Conservation (phyloP, 306 rosid genomes). For the Coriaria nepalensis region DNA sequence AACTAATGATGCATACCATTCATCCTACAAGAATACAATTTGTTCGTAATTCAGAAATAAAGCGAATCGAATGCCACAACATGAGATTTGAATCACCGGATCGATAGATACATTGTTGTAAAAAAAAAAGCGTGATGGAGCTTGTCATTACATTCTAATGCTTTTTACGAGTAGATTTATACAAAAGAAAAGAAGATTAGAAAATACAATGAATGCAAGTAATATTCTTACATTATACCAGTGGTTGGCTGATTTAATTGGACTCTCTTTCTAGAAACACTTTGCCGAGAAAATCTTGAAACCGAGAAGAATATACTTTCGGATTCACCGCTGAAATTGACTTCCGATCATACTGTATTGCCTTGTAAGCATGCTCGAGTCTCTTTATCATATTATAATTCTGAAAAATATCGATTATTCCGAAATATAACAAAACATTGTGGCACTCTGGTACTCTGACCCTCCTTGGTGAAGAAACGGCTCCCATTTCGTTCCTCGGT, state of each 20-base stretch:
- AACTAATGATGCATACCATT: too few species aligned
- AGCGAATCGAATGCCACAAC: too few species aligned
- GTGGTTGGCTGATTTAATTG: background rate
- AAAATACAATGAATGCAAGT: too few species aligned
- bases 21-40: too few species aligned
- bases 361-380: slow-evolving; percentile 31
- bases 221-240: background rate
- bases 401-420: slow-evolving; percentile 25
- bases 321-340: slow-evolving; percentile 28
- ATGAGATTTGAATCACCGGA: too few species aligned
- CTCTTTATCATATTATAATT: slow-evolving; percentile 22
- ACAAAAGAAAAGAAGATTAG: too few species aligned
- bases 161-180: too few species aligned
- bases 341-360: slow-evolving; percentile 23
- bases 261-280: slow-evolving; percentile 21
- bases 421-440: slow-evolving; percentile 18
- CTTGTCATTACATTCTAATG: too few species aligned
- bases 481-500: slow-evolving; percentile 16
- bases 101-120: too few species aligned
- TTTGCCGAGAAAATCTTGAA: slow-evolving; percentile 26
- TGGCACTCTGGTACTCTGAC: slow-evolving; percentile 19
- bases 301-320: slow-evolving; percentile 29
- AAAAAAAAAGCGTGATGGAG: too few species aligned
- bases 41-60: too few species aligned
- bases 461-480: slow-evolving; percentile 6